Conservation (phyloP, 495 filamentous ascomycete species). For the Xanthoparmelia taractica region DNA sequence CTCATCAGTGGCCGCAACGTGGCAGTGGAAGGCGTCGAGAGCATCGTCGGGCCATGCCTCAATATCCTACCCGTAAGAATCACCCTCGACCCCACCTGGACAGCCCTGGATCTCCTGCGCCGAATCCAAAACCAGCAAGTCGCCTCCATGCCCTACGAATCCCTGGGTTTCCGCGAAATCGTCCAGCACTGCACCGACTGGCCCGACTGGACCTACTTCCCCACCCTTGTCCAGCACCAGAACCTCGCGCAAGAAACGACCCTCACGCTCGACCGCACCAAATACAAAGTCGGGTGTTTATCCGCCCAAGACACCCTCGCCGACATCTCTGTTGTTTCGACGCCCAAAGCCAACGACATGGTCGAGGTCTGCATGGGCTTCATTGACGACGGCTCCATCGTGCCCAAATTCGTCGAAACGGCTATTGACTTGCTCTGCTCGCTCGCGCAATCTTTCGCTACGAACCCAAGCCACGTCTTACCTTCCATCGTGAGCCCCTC, state of each 20-base stretch:
- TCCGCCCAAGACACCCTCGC: slow-evolving; percentile 46
- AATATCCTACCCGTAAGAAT: slow-evolving; percentile 55
- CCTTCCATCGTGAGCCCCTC: slow-evolving; percentile 23
- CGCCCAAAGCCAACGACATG: slow-evolving; percentile 34
- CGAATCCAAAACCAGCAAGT: slow-evolving; percentile 53
- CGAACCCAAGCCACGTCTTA: slow-evolving; percentile 32
- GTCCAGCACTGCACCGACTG: slow-evolving; percentile 52
- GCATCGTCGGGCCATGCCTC: slow-evolving; percentile 50
- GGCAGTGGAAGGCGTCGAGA: slow-evolving; percentile 45
- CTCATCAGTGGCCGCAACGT: slow-evolving; percentile 51
- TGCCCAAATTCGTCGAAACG: slow-evolving; percentile 35
- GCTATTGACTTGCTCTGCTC: slow-evolving; percentile 46
- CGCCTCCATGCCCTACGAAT: slow-evolving; percentile 50
- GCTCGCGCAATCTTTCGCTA: slow-evolving; percentile 38
- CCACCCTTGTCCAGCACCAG: slow-evolving; percentile 43
- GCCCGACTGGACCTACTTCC: slow-evolving; percentile 46
- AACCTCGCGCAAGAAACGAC: slow-evolving; percentile 38
- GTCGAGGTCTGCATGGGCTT: slow-evolving; percentile 42
- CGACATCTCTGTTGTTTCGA: slow-evolving; percentile 45
- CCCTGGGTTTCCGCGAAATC: slow-evolving; percentile 54
- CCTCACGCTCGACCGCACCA: slow-evolving; percentile 39
- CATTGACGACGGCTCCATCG: slow-evolving; percentile 39
- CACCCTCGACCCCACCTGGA: slow-evolving; percentile 42
- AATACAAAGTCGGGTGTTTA: slow-evolving; percentile 43
- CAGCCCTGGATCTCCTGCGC: slow-evolving; percentile 44